phyloP scores from a whole-genome alignment of 2,329 filamentous ascomycete species.

The Aureobasidium sp. region DNA sequence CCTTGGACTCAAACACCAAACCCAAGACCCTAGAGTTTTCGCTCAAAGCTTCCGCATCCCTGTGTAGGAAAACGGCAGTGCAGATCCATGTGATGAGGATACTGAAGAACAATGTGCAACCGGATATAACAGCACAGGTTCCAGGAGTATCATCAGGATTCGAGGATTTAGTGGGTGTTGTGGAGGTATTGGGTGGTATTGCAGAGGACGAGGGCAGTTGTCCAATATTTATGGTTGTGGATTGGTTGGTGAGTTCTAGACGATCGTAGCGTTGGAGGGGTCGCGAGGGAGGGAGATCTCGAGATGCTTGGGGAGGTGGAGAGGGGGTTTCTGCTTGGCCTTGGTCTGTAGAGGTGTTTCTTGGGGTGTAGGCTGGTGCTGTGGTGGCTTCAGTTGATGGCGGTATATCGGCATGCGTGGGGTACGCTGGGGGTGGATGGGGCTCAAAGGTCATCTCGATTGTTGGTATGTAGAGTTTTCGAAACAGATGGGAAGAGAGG shows the following conservation, averaged over 20 bases:
- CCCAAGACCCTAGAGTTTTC: background rate
- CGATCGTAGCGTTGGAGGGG: background rate
- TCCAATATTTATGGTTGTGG: background rate
- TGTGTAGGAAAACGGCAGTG: background rate
- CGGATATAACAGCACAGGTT: no score
- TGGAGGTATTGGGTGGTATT: background rate
- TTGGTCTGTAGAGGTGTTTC: background rate
- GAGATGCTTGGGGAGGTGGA: background rate
- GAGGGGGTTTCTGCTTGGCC: background rate
- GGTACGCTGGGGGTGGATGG: background rate
- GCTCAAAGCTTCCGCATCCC: background rate
- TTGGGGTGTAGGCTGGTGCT: background rate
- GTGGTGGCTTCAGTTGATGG: background rate
- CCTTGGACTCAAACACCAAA: background rate
- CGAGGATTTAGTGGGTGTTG: background rate
- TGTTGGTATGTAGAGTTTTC: no score
- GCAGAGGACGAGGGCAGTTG: background rate
- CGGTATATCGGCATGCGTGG: background rate
- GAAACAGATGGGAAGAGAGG: background rate
- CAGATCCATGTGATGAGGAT: background rate
- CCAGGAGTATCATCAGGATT: background rate
- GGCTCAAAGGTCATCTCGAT: no score
- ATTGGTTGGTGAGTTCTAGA: background rate
- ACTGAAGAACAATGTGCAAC: no score
- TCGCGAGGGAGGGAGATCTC: background rate